Conservation (phyloP, 1,284 basidiomycete genomes). For the Malassezia globosa region DNA sequence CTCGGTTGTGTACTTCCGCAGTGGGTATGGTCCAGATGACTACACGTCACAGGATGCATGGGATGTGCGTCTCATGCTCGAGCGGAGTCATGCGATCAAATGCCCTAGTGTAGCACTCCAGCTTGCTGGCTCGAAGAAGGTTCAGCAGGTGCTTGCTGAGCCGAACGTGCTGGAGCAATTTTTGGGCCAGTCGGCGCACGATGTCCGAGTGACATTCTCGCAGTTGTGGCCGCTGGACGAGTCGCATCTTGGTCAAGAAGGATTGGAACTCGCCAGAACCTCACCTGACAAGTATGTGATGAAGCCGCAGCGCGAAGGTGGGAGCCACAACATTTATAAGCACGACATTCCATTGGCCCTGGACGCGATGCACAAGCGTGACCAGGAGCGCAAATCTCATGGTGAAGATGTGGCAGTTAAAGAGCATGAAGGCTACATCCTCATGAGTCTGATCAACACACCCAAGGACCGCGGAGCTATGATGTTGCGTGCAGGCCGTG, state of each 20-base stretch:
- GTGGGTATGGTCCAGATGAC: slow-evolving; percentile 76
- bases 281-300: slow-evolving; percentile 60
- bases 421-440: slow-evolving; percentile 63
- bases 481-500: slow-evolving; percentile 57
- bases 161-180: slow-evolving; percentile 65
- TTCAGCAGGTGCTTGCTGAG: slow-evolving; percentile 76
- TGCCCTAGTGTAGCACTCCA: slow-evolving; percentile 84
- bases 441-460: slow-evolving; percentile 79
- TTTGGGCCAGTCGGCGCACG: slow-evolving; percentile 20
- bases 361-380: slow-evolving; percentile 56
- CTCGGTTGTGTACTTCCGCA: slow-evolving; percentile 72
- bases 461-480: slow-evolving; percentile 61
- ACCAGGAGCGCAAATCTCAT: slow-evolving; percentile 26
- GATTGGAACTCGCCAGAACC: slow-evolving; percentile 54
- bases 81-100: slow-evolving; percentile 74
- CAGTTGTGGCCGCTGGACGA: slow-evolving; percentile 49
- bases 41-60: slow-evolving; percentile 60
- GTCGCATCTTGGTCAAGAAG: slow-evolving; percentile 49
- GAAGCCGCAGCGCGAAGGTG: slow-evolving; percentile 92
- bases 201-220: slow-evolving; percentile 22
- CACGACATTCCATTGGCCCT: slow-evolving; percentile 68
- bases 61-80: slow-evolving; percentile 62
- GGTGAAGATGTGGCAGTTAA: slow-evolving; percentile 15
- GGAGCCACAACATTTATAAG: slow-evolving; percentile 92
- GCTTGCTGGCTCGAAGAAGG: slow-evolving; percentile 87